A percentile compares a stretch with the other conserved stretches of the same genome.
Evolutionary conservation across 2,329 filamentous ascomycete species (phyloP).

Genomic region (Aureobasidium sp.): DNA sequence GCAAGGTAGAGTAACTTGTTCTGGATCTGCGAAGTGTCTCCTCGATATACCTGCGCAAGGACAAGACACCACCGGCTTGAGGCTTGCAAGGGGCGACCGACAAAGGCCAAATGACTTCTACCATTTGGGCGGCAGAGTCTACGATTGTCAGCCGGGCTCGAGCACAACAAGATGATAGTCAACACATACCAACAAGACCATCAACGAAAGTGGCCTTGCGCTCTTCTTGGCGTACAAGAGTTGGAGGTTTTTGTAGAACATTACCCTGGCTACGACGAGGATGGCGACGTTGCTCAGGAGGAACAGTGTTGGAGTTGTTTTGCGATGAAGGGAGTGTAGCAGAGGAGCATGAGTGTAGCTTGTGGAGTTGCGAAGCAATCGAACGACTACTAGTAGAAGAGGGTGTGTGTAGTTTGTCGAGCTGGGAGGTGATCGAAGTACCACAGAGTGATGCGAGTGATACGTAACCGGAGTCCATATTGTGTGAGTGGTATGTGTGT

Average conservation of each 20-base stretch:
- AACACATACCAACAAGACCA: slow-evolving; percentile 85
- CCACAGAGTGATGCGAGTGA: neutral
- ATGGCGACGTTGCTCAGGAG: slow-evolving; percentile 55
- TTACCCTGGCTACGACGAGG: slow-evolving; percentile 50
- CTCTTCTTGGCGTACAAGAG: slow-evolving; percentile 77
- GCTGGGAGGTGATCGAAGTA: neutral
- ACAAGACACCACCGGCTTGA: slow-evolving; percentile 60
- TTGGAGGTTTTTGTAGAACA: slow-evolving; percentile 56
- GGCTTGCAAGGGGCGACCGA: slow-evolving; percentile 60
- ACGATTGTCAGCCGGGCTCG: slow-evolving; percentile 23
- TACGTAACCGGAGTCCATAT: neutral
- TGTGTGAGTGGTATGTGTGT: slow-evolving; percentile 3
- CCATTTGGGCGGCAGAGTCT: slow-evolving; percentile 97
- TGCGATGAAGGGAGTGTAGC: slow-evolving; percentile 1
- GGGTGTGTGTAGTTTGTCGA: neutral
- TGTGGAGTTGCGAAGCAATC: neutral
- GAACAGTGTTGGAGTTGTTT: slow-evolving; percentile 36
- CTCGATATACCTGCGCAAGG: slow-evolving; percentile 91
- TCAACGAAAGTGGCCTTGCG: slow-evolving; percentile 94
- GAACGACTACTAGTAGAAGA: neutral
- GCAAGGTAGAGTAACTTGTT: slow-evolving; percentile 93
- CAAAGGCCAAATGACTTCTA: slow-evolving; percentile 93
- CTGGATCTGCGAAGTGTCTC: slow-evolving; percentile 91
- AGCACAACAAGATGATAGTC: neutral
- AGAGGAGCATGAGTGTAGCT: neutral